These are phyloP conservation scores for Crotalaria pallida DNA, from an alignment of 306 rosid species.

Conservation along the genomic window DNA sequence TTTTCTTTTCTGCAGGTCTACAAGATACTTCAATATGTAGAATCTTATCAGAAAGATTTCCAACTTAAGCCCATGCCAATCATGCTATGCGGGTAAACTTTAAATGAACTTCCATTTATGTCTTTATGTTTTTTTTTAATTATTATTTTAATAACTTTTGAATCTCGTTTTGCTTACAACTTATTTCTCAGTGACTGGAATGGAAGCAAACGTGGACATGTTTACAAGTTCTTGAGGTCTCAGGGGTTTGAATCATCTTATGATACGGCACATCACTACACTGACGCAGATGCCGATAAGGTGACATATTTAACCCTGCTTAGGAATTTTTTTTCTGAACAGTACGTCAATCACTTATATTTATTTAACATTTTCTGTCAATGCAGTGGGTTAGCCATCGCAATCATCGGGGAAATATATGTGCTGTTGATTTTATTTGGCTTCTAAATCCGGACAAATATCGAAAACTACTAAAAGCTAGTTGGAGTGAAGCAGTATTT, in stretches of 20 bases:
- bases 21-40: conserved; percentile 77
- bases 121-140: neutral
- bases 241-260: conserved; percentile 92
- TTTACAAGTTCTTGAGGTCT: conserved; percentile 87
- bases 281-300: conserved; percentile 92
- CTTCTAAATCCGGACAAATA: conserved; percentile 80
- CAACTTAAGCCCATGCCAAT: conserved; percentile 86
- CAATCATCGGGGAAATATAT: conserved; percentile 90
- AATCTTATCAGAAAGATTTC: conserved; percentile 78
- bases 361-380: conserved; percentile 4
- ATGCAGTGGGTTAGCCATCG: conserved; percentile 97
- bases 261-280: conserved; percentile 87
- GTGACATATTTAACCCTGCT: conserved; percentile 31
- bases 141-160: neutral
- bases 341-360: neutral
- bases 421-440: conserved; percentile 97
- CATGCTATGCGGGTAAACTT: conserved; percentile 85
- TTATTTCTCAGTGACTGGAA: conserved; percentile 79
- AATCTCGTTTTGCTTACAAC: neutral
- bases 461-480: conserved; percentile 58
- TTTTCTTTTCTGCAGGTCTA: conserved; percentile 51
- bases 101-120: neutral
- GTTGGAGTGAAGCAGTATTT: conserved; percentile 81
- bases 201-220: conserved; percentile 98
- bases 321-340: neutral